Evolutionary conservation across 2,329 filamentous ascomycete genomes (phyloP).

Genomic region (Dothideomycetes sp.): DNA sequence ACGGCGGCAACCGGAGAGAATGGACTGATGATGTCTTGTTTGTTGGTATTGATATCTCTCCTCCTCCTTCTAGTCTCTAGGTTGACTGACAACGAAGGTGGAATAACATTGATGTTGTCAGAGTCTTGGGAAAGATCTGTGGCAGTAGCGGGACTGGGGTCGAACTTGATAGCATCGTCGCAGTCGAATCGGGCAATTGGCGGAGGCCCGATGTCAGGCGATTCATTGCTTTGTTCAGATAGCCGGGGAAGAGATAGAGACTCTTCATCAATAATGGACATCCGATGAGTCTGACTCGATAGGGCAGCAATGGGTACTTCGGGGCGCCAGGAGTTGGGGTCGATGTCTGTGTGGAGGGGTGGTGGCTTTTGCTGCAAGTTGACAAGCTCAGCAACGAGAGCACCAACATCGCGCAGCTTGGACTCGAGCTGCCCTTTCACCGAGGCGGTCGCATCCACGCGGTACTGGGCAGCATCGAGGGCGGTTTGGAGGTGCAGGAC

Average conservation of each 20-base stretch:
- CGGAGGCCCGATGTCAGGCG: slow-evolving; percentile 56
- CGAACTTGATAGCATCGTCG: slow-evolving; percentile 36
- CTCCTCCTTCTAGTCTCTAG: slow-evolving; percentile 42
- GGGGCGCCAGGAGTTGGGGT: slow-evolving; percentile 12
- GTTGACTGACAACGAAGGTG: slow-evolving; percentile 31
- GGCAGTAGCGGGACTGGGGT: slow-evolving; percentile 16
- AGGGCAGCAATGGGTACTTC: slow-evolving; percentile 18
- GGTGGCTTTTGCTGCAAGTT: slow-evolving; percentile 13
- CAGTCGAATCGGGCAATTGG: slow-evolving; percentile 42
- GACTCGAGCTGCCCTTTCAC: slow-evolving; percentile 61
- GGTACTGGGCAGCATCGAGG: slow-evolving; percentile 47
- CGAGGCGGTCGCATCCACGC: too few species aligned
- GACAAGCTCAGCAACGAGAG: slow-evolving; percentile 54
- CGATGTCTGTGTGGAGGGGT: slow-evolving; percentile 11
- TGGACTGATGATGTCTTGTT: slow-evolving; percentile 29
- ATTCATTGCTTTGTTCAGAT: slow-evolving; percentile 46
- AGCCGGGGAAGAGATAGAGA: slow-evolving; percentile 23
- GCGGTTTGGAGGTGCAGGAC: slow-evolving; percentile 60
- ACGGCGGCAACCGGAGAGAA: slow-evolving; percentile 25
- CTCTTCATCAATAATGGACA: slow-evolving; percentile 60
- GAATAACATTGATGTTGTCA: slow-evolving; percentile 22
- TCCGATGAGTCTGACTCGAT: slow-evolving; percentile 33
- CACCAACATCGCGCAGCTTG: slow-evolving; percentile 60
- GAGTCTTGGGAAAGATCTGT: background rate
- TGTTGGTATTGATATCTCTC: slow-evolving; percentile 38